Base-by-base conservation (phyloP, 768 basidiomycete species). In the Boletus insuetus region DNA sequence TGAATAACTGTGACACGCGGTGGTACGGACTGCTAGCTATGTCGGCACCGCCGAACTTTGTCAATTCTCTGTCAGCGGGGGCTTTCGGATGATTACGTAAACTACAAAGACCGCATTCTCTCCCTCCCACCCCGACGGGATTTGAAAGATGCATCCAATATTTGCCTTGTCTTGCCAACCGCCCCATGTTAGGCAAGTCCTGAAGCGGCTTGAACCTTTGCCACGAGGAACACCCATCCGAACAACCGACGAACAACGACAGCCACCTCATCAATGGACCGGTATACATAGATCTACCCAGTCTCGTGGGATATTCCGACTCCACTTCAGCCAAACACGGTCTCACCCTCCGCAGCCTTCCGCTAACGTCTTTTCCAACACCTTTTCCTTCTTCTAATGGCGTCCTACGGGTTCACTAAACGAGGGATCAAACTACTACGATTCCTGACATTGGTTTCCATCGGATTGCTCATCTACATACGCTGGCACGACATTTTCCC, bases 351-450 rank as follows among this genome's bases (percentile, higher is more conserved):
- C 34, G 34, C 34, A 2, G 41, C 45, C 37, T 54, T 37, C 56
- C 26, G 34, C 31, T 24, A 37, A 41, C 46, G n/a, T 38, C 35
- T 6, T 10, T 43, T 35, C 24, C 22, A 37, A 35, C 17, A 43
- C 48, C n/a, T 4, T 14, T 31, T 24, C 48, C 19, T 22, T 31
- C 26, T 40, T 24, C 29, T 43, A 20, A 70, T 71, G 68, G 11
- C 53, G 44, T 63, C 60, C 34, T 58, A 51, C 43, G 17, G 56
- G 13, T 24, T 71, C 20, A 61, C 69, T 17, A 70, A 51, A 48
- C 69, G 68, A 54, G 65, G 65, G 11, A n/a, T 46, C 57, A 62
- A 51, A 24, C 32, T 59, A 32, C 10, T 71, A 2, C 38, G 40
- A 10, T 24, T 63, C 29, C 13, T 57, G 29, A 26, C 58, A 6